Evolutionary conservation across 306 rosid species (phyloP), one percentile per base, ranked within the genome.

Genomic region (Vigna trinervia): DNA sequence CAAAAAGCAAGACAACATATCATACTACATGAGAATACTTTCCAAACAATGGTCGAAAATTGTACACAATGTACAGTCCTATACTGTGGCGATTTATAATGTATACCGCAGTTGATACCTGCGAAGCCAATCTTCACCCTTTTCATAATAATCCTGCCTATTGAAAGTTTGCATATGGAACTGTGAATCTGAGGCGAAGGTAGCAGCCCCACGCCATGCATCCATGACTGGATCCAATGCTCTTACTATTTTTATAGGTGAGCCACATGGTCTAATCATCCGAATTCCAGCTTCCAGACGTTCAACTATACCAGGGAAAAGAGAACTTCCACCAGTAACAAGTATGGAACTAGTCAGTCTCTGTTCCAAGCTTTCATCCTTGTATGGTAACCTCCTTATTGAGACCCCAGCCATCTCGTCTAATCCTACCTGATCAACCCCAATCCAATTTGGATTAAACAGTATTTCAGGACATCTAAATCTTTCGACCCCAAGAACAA

Each of bases 201-300:
- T 81, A 75, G 96, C 85, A 57, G 96, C 96, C 11, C 97, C 96
- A 4, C 92, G 89, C 97, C 97, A 90, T 45, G 97, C 97, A 36
- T 92, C 97, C 70, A 90, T 84, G 56, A 85, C 78, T 22, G 97
- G 92, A 82, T 90, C 89, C 87, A 83, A 15, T 41, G 96, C 97
- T 58, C 80, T 87, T 53, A 86, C 96, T 69, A 92, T 80, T 48
- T 71, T 87, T 77, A 92, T 88, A 60, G 87, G 88, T 1, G 96
- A 56, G n/a, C 97, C 97, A 10, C 86, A 84, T 2, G 92, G 96
- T 81, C 92, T 83, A 14, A 86, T 88, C 97, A 90, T 88, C 77
- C 93, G 91, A 67, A 90, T 86, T 77, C 89, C 89, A 45, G 90
- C 89, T 78, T 86, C 96, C 71, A 92, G 81, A 70, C 97, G 91